phyloP scores from a whole-genome alignment of 2,329 filamentous ascomycete species.

The Calonectria pteridis region DNA sequence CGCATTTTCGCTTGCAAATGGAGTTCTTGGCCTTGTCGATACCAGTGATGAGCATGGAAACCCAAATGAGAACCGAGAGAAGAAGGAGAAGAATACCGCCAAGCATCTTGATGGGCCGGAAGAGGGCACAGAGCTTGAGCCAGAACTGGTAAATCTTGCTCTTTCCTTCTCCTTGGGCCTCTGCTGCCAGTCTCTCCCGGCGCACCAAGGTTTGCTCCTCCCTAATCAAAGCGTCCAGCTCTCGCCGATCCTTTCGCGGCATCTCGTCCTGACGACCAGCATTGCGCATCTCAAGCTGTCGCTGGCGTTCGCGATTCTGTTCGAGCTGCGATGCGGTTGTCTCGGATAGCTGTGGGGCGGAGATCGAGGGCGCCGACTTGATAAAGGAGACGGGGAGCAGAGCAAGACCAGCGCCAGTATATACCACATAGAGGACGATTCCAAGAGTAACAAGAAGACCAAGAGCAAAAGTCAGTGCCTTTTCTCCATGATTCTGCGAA shows the following conservation, averaged over 20 bases:
- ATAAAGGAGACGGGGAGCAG: constrained; percentile 91
- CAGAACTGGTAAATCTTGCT: constrained; percentile 80
- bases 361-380: constrained; percentile 89
- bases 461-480: constrained; percentile 89
- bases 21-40: constrained; percentile 98
- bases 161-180: constrained; percentile 82
- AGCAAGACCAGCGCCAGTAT: constrained; percentile 90
- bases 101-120: constrained; percentile 89
- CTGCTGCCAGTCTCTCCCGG: constrained; percentile 87
- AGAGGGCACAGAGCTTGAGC: constrained; percentile 83
- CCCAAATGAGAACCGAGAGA: constrained; percentile 80
- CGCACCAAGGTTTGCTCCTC: constrained; percentile 94
- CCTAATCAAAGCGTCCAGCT: constrained; percentile 86
- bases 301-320: constrained; percentile 89
- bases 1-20: constrained; percentile 88
- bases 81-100: constrained; percentile 84
- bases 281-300: constrained; percentile 89
- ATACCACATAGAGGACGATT: constrained; percentile 86
- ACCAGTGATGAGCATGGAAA: constrained; percentile 93
- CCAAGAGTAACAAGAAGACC: constrained; percentile 91
- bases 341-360: constrained; percentile 81
- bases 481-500: constrained; percentile 85
- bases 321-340: constrained; percentile 85
- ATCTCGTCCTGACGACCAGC: constrained; percentile 80
- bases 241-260: constrained; percentile 86